phyloP scores from a whole-genome alignment of 495 filamentous ascomycete species.

The Neurospora tetraspora region DNA sequence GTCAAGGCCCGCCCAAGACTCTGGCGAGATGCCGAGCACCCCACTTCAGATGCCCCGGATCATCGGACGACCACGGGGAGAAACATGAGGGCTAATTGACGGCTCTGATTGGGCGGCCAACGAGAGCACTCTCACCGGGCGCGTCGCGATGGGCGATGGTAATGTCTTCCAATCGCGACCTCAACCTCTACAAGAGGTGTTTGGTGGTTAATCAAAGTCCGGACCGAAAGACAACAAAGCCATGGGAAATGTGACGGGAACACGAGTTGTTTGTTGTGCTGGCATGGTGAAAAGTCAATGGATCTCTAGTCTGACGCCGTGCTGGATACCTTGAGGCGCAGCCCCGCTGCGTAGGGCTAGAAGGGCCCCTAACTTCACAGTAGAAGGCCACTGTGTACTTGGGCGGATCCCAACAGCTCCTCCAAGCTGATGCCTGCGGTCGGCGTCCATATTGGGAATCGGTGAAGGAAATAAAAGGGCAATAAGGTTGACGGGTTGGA shows the following conservation, averaged over 20 bases:
- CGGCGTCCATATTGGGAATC: neutral
- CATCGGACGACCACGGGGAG: neutral
- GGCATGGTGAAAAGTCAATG: neutral
- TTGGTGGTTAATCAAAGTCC: neutral
- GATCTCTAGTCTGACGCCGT: neutral
- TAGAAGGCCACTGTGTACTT: neutral
- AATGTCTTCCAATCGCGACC: neutral
- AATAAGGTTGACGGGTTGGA: neutral
- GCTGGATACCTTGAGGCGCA: neutral
- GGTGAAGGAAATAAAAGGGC: neutral
- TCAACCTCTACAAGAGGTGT: neutral
- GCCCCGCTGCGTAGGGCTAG: neutral
- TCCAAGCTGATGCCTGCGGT: neutral
- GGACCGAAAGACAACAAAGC: neutral
- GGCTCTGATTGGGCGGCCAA: neutral
- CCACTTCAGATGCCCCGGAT: neutral
- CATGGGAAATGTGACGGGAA: neutral
- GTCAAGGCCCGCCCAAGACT: neutral
- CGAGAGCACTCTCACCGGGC: neutral
- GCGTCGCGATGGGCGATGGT: neutral
- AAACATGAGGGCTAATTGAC: neutral
- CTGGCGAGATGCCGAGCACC: neutral
- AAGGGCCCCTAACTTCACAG: neutral
- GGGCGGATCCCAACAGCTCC: neutral
- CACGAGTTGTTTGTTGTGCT: neutral